phyloP scores from a whole-genome alignment of 106 monocot species.

The Dendrobium chrysotoxum region DNA sequence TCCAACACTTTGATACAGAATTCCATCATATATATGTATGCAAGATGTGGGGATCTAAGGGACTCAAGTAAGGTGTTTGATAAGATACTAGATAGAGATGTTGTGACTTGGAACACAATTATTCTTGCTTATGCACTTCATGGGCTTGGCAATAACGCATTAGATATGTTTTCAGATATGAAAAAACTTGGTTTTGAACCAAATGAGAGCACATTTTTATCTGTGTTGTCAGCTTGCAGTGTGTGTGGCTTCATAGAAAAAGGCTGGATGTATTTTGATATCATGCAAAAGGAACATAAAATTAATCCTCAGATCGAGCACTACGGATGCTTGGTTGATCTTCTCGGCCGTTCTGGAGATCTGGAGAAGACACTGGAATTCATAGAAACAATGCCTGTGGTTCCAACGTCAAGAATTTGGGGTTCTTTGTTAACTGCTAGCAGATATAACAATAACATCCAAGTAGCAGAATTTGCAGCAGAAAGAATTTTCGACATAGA shows the following conservation, averaged over 20 bases:
- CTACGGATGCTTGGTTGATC: constrained; percentile 86
- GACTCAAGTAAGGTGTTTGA: constrained; percentile 47
- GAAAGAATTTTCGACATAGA: constrained; percentile 43
- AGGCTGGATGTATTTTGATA: constrained; percentile 57
- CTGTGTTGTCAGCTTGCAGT: constrained; percentile 75
- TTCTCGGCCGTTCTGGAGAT: constrained; percentile 67
- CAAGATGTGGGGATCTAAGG: constrained; percentile 57
- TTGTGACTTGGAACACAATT: constrained; percentile 81
- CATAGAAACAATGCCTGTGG: constrained; percentile 58
- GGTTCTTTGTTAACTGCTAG: constrained; percentile 80
- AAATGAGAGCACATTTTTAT: constrained; percentile 58
- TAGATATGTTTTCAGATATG: constrained; percentile 61
- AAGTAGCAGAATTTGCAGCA: constrained; percentile 67
- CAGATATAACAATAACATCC: constrained; percentile 56
- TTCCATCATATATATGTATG: constrained; percentile 65
- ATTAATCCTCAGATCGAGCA: constrained; percentile 70
- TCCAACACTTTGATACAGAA: constrained; percentile 31
- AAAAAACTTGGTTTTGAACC: constrained; percentile 34
- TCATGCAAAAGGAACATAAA: constrained; percentile 45
- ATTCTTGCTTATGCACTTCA: constrained; percentile 81
- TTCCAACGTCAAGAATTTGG: constrained; percentile 73
- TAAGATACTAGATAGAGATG: constrained; percentile 19
- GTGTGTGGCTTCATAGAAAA: constrained; percentile 56
- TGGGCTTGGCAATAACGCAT: constrained; percentile 46
- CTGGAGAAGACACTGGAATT: constrained; percentile 45